Percentiles rank a stretch among this genome's conserved stretches.
phyloP scores from a whole-genome alignment of 345 rosid species.

The Microthlaspi erraticum region DNA sequence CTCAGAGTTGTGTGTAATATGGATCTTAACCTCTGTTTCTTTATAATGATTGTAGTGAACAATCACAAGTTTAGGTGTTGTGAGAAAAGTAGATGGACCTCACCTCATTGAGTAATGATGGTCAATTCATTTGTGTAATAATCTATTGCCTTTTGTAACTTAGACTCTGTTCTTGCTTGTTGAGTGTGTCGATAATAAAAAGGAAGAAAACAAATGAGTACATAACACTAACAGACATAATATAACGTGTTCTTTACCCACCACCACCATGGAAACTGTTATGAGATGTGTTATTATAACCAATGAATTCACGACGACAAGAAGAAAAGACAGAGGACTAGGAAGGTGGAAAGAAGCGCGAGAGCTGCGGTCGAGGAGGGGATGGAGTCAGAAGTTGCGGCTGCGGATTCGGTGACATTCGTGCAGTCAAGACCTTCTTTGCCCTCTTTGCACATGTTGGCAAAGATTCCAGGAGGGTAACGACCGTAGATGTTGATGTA shows the following conservation, averaged over 20 bases:
- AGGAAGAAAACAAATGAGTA: background rate
- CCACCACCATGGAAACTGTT: slow-evolving; percentile 10
- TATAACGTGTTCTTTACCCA: slow-evolving; percentile 3
- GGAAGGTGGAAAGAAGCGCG: slow-evolving; percentile 37
- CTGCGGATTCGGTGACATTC: background rate
- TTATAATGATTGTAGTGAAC: slow-evolving; percentile 27
- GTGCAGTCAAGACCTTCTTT: slow-evolving; percentile 66
- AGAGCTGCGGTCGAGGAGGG: slow-evolving; percentile 1
- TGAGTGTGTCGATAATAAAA: background rate
- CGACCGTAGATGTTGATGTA: slow-evolving; percentile 73
- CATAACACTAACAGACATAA: slow-evolving; percentile 24
- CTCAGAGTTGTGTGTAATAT: slow-evolving; percentile 9
- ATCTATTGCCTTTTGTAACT: slow-evolving; percentile 1
- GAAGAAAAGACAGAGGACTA: slow-evolving; percentile 35
- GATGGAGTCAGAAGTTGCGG: slow-evolving; percentile 37
- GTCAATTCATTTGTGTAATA: slow-evolving; percentile 21
- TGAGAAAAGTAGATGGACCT: slow-evolving; percentile 15
- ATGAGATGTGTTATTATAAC: background rate
- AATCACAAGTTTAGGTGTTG: background rate
- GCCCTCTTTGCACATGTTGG: slow-evolving; percentile 62
- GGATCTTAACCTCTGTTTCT: slow-evolving; percentile 5
- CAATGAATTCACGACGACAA: background rate
- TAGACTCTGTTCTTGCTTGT: slow-evolving; percentile 14
- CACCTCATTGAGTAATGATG: slow-evolving; percentile 14
- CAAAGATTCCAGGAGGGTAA: slow-evolving; percentile 79